A percentile compares a stretch with the other conserved stretches of the same genome.
Conservation (phyloP, 2,329 filamentous ascomycete genomes). For the Ustulina deusta region DNA sequence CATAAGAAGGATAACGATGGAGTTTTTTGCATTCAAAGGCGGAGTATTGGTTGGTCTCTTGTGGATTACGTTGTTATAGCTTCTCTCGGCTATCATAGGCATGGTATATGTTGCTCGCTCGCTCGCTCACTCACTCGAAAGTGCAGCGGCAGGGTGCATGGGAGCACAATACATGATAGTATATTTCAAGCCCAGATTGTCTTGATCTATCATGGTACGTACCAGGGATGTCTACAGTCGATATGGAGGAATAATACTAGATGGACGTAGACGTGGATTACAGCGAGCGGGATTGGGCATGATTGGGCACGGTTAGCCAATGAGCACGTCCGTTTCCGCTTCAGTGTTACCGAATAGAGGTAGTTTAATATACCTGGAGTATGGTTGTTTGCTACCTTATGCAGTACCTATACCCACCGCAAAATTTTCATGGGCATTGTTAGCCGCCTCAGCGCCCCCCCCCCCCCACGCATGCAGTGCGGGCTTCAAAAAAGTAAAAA, state of each 20-base stretch:
- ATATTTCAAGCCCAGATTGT: not conserved
- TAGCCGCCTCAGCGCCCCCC: slow-evolving; percentile 3
- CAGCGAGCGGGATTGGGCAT: slow-evolving; percentile 12
- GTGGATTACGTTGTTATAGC: not conserved
- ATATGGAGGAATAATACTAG: not conserved
- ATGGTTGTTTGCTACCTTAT: too few relatives aligned
- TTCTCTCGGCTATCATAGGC: not conserved
- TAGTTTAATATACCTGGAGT: slow-evolving; percentile 14
- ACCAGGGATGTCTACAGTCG: not conserved
- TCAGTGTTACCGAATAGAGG: slow-evolving; percentile 23
- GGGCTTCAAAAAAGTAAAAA: slow-evolving; percentile 20
- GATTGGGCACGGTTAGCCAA: slow-evolving; percentile 23
- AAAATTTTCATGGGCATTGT: slow-evolving; percentile 41
- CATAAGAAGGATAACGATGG: slow-evolving; percentile 18
- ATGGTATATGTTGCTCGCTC: not conserved
- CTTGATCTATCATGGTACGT: not conserved
- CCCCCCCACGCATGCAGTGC: not conserved
- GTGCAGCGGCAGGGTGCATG: not conserved
- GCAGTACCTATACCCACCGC: slow-evolving; percentile 30
- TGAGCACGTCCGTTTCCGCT: slow-evolving; percentile 24
- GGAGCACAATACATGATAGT: not conserved
- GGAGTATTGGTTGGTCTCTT: slow-evolving; percentile 26
- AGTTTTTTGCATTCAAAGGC: slow-evolving; percentile 31
- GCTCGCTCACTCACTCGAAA: not conserved
- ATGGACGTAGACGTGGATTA: not conserved